phyloP scores from a whole-genome alignment of 2,329 filamentous ascomycete species.

The Colletotrichum melonis region DNA sequence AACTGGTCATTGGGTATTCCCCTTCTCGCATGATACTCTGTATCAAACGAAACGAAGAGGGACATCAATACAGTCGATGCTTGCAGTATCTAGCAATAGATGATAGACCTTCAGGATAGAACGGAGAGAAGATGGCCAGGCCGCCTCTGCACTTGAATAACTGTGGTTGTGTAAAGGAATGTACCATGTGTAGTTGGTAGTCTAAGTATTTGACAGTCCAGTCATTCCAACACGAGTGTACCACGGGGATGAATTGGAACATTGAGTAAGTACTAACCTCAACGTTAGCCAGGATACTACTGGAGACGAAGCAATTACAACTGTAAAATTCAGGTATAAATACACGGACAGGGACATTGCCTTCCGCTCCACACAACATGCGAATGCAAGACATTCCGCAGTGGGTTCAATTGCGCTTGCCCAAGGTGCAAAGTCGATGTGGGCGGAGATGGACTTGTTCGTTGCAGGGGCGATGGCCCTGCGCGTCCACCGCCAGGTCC shows the following conservation, averaged over 20 bases:
- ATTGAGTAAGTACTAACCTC: neutral
- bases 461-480: constrained; percentile 7
- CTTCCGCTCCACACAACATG: neutral
- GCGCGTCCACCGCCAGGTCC: neutral
- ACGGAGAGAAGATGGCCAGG: no score
- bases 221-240: neutral
- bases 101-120: no score
- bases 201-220: neutral
- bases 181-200: no score
- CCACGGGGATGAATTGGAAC: neutral
- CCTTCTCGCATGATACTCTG: no score
- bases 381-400: neutral
- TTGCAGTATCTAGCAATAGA: no score
- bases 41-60: no score
- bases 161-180: no score
- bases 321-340: neutral
- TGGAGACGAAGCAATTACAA: neutral
- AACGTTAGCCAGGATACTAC: neutral
- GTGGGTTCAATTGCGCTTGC: neutral
- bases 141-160: no score
- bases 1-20: no score
- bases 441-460: neutral
- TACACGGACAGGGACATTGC: neutral
- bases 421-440: neutral
- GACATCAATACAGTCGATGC: no score